Percentiles rank a stretch among this genome's conserved stretches.
Evolutionary conservation across 2,329 filamentous ascomycete genomes (phyloP).

Genomic region (Aspergillus phoenicis): DNA sequence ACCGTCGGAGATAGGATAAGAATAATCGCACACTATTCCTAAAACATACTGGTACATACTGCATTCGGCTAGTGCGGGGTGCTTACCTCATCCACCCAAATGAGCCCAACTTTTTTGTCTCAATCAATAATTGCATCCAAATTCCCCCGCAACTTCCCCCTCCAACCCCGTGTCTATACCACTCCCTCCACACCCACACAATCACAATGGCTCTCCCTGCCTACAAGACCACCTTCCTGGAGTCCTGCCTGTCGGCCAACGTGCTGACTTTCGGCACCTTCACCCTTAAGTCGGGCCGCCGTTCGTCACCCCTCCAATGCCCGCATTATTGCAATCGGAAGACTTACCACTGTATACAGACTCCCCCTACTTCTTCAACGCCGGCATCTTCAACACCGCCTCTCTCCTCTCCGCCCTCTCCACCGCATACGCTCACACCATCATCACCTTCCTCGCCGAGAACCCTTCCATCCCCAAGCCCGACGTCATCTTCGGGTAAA

Average conservation of each 20-base stretch:
- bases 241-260: slow-evolving; percentile 25
- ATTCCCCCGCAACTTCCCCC: background rate
- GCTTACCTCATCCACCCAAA: background rate
- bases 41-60: background rate
- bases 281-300: slow-evolving; percentile 83
- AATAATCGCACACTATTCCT: background rate
- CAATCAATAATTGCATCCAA: background rate
- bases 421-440: slow-evolving; percentile 70
- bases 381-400: slow-evolving; percentile 83
- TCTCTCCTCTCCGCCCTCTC: slow-evolving; percentile 76
- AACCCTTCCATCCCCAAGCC: slow-evolving; percentile 54
- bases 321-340: background rate
- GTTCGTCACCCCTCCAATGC: background rate
- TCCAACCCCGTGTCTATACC: background rate
- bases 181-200: background rate
- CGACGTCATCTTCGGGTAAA: slow-evolving; percentile 80
- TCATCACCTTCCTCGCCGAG: slow-evolving; percentile 40
- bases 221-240: slow-evolving; percentile 23
- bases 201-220: slow-evolving; percentile 11
- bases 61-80: slow-evolving; percentile 1
- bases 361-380: slow-evolving; percentile 98
- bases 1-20: too few species aligned
- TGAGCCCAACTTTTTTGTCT: background rate
- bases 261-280: slow-evolving; percentile 27
- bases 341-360: slow-evolving; percentile 20